phyloP scores from a whole-genome alignment of 2,329 filamentous ascomycete species.

The Fusarium paranaense region DNA sequence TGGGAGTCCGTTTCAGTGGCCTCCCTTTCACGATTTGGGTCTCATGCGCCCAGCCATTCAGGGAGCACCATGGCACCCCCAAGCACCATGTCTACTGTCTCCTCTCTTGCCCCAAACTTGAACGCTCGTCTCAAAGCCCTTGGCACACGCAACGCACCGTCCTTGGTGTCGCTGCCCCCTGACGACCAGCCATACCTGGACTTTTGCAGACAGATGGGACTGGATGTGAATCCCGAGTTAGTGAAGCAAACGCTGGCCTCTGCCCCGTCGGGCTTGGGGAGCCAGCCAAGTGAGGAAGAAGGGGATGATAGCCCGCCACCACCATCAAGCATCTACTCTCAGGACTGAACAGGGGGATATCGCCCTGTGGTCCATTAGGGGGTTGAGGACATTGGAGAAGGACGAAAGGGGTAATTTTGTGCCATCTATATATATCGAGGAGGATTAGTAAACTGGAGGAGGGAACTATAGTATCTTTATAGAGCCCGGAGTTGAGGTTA shows the following conservation, averaged over 20 bases:
- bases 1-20: constrained; percentile 26
- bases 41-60: not conserved
- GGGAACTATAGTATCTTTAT: not conserved
- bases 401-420: not conserved
- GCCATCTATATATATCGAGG: not conserved
- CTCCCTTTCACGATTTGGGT: constrained; percentile 6
- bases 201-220: constrained; percentile 18
- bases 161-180: not conserved
- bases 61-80: not conserved
- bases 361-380: not conserved
- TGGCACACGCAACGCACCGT: not conserved
- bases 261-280: not conserved
- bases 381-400: not conserved
- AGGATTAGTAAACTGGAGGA: not conserved
- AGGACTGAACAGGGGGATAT: not conserved
- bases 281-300: not conserved
- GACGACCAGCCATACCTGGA: constrained; percentile 16
- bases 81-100: not conserved
- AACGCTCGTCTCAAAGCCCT: not conserved
- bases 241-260: not conserved
- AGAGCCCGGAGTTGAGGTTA: not conserved
- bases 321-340: not conserved
- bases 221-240: not conserved
- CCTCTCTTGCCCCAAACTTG: not conserved
- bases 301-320: not conserved